Percentiles rank a stretch among this genome's conserved stretches.
Evolutionary conservation across 768 basidiomycete species (phyloP).

Genomic region (Auriculariales sp.): DNA sequence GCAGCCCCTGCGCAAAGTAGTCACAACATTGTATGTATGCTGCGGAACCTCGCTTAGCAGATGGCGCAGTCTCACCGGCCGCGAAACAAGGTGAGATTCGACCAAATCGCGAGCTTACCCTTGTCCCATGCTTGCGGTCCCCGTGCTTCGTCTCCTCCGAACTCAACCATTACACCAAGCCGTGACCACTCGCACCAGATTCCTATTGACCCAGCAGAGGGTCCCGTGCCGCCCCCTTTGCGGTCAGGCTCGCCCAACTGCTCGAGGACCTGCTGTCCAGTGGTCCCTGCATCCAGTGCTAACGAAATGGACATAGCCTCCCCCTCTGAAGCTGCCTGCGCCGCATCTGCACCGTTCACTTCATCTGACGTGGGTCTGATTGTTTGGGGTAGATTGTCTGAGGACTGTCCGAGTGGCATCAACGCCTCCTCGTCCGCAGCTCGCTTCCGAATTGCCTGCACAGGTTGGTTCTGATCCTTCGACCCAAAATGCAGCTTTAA

Average conservation of each 20-base stretch:
- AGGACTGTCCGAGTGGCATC: no score
- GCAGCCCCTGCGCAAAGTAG: no score
- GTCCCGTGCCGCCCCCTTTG: constrained; percentile 83
- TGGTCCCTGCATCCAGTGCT: constrained; percentile 32
- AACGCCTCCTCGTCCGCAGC: no score
- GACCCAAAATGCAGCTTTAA: constrained; percentile 23
- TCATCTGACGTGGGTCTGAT: no score
- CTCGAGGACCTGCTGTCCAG: constrained; percentile 66
- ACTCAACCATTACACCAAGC: constrained; percentile 75
- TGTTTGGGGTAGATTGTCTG: no score
- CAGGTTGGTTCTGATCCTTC: not conserved
- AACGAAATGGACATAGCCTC: no score
- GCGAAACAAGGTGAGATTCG: constrained; percentile 53
- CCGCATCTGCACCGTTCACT: no score
- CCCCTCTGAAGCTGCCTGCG: not conserved
- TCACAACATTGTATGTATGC: no score
- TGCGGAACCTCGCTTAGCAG: no score
- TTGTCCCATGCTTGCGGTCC: constrained; percentile 81
- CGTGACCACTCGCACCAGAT: constrained; percentile 91
- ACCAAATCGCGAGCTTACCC: constrained; percentile 73
- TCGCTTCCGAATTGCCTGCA: no score
- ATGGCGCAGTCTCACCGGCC: no score
- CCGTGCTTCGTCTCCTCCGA: constrained; percentile 60
- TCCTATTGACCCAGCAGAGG: constrained; percentile 69
- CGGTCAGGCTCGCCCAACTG: constrained; percentile 72